Evolutionary conservation across 192 early-diverging fungal species (phyloP), one percentile per base, ranked within the genome.

Genomic region (Obelidium mucronatum): DNA sequence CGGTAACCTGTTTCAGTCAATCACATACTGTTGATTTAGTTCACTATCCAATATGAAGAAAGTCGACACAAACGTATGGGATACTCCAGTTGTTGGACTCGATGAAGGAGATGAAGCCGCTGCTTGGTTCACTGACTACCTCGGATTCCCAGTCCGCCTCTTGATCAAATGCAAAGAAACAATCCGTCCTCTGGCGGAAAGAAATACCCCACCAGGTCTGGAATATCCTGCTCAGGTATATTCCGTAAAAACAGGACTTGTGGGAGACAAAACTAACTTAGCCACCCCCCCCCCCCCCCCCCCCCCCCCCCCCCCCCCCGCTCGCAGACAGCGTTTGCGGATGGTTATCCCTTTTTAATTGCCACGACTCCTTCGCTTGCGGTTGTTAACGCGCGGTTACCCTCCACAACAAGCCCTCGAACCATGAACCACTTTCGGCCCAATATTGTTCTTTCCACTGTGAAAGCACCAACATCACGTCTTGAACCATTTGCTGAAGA

Each of bases 251-350:
- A n/a, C n/a, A n/a, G n/a, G n/a, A n/a, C n/a, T n/a, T n/a, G n/a
- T n/a, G n/a, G n/a, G n/a, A n/a, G n/a, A n/a, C n/a, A n/a, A n/a
- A n/a, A n/a, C n/a, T n/a, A n/a, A n/a, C n/a, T n/a, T n/a, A n/a
- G n/a, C n/a, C n/a, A n/a, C n/a, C n/a, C n/a, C n/a, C n/a, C n/a
- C n/a, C n/a, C n/a, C n/a, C n/a, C n/a, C n/a, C n/a, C n/a, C n/a
- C n/a, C n/a, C n/a, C n/a, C n/a, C n/a, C n/a, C n/a, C n/a, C n/a
- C n/a, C n/a, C n/a, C n/a, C n/a, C n/a, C n/a, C n/a, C n/a, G n/a
- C n/a, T n/a, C n/a, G n/a, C n/a, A 95, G 85, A 89, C 92, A 4
- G 92, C 88, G 4, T 93, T 94, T 79, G 87, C 94, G 8, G 94
- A 95, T 70, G 89, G 85, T 34, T 93, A 79, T 74, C 94, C 94